Conservation (phyloP, 2,329 filamentous ascomycete species). For the Xylariaceae sp. region DNA sequence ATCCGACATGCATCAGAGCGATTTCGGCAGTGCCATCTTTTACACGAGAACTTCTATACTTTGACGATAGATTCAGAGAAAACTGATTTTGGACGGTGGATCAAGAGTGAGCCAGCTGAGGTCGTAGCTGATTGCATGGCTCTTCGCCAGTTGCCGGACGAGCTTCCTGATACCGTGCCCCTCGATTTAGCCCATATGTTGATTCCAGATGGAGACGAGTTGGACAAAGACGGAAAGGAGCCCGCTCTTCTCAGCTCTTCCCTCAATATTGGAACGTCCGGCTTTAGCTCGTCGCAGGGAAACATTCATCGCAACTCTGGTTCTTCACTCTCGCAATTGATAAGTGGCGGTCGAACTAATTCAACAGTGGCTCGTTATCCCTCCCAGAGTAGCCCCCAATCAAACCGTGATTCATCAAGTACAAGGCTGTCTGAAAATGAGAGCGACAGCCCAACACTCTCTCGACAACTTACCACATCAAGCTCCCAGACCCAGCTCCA, state of each 20-base stretch:
- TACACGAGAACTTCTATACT: constrained; percentile 86
- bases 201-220: constrained; percentile 38
- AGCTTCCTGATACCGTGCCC: constrained; percentile 25
- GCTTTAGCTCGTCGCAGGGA: constrained; percentile 39
- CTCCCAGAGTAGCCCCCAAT: constrained; percentile 61
- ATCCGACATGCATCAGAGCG: constrained; percentile 78
- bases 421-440: constrained; percentile 48
- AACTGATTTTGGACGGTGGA: constrained; percentile 76
- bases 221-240: constrained; percentile 45
- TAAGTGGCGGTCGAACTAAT: constrained; percentile 48
- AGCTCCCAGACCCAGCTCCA: constrained; percentile 63
- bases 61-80: constrained; percentile 82
- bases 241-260: constrained; percentile 51
- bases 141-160: constrained; percentile 55
- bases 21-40: constrained; percentile 73
- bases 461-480: constrained; percentile 55
- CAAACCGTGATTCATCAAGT: constrained; percentile 55
- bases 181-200: constrained; percentile 33
- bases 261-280: constrained; percentile 31
- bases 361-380: constrained; percentile 49
- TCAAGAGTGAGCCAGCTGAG: constrained; percentile 80
- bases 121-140: constrained; percentile 81
- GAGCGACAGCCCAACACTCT: constrained; percentile 69
- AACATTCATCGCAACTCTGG: constrained; percentile 62
- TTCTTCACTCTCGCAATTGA: constrained; percentile 56